Evolutionary conservation across 495 filamentous ascomycete species (phyloP).

Genomic region (Cercophora scortea): DNA sequence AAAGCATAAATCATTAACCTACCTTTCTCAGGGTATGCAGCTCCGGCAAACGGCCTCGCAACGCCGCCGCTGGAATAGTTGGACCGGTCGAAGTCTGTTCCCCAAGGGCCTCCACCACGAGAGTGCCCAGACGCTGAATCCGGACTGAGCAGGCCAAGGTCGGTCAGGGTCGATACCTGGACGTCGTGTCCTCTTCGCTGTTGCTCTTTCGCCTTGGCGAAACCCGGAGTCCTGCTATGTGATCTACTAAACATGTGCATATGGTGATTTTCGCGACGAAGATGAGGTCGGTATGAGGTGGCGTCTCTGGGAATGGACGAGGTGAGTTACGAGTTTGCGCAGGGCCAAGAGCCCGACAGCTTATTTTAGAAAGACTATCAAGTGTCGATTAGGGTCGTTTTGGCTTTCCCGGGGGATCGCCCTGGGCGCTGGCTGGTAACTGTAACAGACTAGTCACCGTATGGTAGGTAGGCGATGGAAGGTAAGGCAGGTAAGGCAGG

Average conservation of each 20-base stretch:
- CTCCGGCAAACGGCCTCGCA: constrained; percentile 17
- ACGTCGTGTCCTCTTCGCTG: constrained; percentile 19
- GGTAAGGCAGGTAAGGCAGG: too few relatives aligned
- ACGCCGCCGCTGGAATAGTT: constrained; percentile 17
- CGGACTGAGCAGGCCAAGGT: constrained; percentile 28
- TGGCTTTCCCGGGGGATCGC: constrained; percentile 17
- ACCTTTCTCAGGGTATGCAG: constrained; percentile 39
- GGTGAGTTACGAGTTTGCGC: background rate
- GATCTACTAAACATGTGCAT: constrained; percentile 45
- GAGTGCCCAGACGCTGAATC: constrained; percentile 31
- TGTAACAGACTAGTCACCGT: constrained; percentile 11
- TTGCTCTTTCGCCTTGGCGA: constrained; percentile 23
- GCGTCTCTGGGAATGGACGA: too few relatives aligned
- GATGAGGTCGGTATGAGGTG: background rate
- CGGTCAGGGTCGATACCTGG: constrained; percentile 30
- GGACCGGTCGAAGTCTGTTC: constrained; percentile 24
- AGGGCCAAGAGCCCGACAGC: background rate
- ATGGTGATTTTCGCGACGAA: constrained; percentile 5
- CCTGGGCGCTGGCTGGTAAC: constrained; percentile 13
- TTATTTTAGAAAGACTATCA: constrained; percentile 7
- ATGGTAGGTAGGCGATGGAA: too few relatives aligned
- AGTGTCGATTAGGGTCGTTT: constrained; percentile 5
- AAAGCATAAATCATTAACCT: constrained; percentile 14
- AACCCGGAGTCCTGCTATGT: constrained; percentile 29
- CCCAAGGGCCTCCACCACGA: constrained; percentile 22